These are phyloP conservation scores for Metschnikowia aberdeeniae DNA, from an alignment of 805 yeast species.

Conservation along the genomic window DNA sequence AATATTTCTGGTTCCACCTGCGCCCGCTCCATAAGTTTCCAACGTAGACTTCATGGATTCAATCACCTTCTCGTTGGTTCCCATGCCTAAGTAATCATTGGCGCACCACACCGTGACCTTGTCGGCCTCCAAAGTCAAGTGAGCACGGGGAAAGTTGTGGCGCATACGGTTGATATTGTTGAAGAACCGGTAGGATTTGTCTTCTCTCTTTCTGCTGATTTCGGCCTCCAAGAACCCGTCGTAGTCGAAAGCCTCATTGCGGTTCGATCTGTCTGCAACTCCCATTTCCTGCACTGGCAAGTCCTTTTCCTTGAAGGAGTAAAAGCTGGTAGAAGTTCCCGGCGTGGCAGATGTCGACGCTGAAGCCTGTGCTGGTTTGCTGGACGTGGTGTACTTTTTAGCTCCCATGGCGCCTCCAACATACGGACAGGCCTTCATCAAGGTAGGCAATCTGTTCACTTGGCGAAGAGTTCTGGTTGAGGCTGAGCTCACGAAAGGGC, in stretches of 20 bases:
- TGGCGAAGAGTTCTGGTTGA: constrained; percentile 58
- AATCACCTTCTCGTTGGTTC: constrained; percentile 70
- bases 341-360: constrained; percentile 38
- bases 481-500: constrained; percentile 75
- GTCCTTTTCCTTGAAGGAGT: constrained; percentile 27
- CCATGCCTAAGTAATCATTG: constrained; percentile 95
- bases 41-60: constrained; percentile 74
- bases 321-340: constrained; percentile 27
- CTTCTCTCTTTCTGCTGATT: constrained; percentile 68
- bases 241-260: constrained; percentile 63
- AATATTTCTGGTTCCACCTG: constrained; percentile 98
- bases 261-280: constrained; percentile 29
- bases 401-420: constrained; percentile 73
- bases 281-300: constrained; percentile 24
- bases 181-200: constrained; percentile 92
- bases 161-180: constrained; percentile 97
- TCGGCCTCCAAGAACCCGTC: constrained; percentile 64
- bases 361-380: constrained; percentile 43
- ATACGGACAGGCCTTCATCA: constrained; percentile 74
- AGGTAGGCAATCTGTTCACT: constrained; percentile 42
- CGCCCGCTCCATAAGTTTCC: constrained; percentile 93
- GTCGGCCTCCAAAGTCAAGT: constrained; percentile 66
- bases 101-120: constrained; percentile 99
- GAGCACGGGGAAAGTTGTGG: constrained; percentile 89
- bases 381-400: constrained; percentile 44